These are phyloP conservation scores for Chloridella minuta DNA, from an alignment of 352 stramenopile species.

Conservation along the genomic window DNA sequence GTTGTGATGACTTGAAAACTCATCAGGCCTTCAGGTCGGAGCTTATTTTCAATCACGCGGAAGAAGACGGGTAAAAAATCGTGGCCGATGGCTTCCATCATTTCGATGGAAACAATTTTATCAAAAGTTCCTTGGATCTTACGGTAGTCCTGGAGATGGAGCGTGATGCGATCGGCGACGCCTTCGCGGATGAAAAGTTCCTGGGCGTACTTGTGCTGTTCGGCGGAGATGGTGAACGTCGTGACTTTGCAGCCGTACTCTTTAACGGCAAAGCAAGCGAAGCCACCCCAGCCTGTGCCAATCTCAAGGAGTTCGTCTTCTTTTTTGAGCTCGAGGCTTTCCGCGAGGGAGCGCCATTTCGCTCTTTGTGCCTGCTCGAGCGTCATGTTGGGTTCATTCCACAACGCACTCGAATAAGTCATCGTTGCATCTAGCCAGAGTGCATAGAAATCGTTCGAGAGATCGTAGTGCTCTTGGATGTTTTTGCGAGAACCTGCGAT, in stretches of 20 bases:
- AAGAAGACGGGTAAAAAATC: constrained; percentile 51
- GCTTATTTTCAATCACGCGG: constrained; percentile 33
- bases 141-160: constrained; percentile 40
- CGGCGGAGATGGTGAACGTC: constrained; percentile 50
- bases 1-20: constrained; percentile 35
- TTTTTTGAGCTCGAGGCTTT: constrained; percentile 42
- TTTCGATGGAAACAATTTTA: constrained; percentile 46
- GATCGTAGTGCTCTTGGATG: constrained; percentile 21
- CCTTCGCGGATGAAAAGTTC: constrained; percentile 34
- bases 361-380: constrained; percentile 39
- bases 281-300: constrained; percentile 41
- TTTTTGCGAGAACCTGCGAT: constrained; percentile 18
- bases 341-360: constrained; percentile 43
- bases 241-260: constrained; percentile 45
- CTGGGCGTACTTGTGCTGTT: constrained; percentile 44
- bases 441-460: constrained; percentile 21
- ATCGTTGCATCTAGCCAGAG: constrained; percentile 20
- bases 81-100: constrained; percentile 47
- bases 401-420: constrained; percentile 17
- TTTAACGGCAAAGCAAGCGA: constrained; percentile 44
- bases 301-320: constrained; percentile 47
- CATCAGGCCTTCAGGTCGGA: constrained; percentile 35
- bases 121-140: constrained; percentile 47
- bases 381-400: constrained; percentile 21
- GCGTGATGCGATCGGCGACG: constrained; percentile 40